These are phyloP conservation scores for Penicillium manginii DNA, from an alignment of 495 filamentous ascomycete genomes.

Conservation along the genomic window DNA sequence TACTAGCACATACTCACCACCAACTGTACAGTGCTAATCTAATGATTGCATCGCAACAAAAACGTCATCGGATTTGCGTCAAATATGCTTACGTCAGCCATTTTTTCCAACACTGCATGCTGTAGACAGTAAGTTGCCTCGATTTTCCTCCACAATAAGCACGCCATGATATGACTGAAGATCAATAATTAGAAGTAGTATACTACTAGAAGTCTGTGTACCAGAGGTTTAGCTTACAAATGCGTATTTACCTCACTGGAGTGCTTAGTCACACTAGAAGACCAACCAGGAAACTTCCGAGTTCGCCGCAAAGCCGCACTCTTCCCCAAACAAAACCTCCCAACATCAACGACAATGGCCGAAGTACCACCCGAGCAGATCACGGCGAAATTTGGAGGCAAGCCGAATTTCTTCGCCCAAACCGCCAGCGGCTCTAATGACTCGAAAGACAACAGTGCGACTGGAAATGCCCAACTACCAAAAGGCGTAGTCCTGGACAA, in stretches of 20 bases:
- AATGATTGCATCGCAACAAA: too few species aligned
- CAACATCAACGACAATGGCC: conserved; percentile 18
- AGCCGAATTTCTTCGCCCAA: conserved; percentile 27
- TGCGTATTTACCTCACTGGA: too few species aligned
- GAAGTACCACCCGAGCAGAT: conserved; percentile 25
- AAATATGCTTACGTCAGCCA: too few species aligned
- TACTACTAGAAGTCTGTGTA: neutral
- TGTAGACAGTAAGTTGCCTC: too few species aligned
- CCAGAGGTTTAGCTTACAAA: neutral
- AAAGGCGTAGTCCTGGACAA: conserved; percentile 87
- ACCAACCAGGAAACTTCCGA: neutral
- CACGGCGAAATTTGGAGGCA: conserved; percentile 8
- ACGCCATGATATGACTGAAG: too few species aligned
- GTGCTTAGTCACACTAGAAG: neutral
- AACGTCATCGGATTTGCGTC: too few species aligned
- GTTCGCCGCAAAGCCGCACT: neutral
- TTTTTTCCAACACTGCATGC: too few species aligned
- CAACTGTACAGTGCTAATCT: too few species aligned
- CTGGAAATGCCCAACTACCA: conserved; percentile 50
- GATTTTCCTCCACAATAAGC: too few species aligned
- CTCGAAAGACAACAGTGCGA: conserved; percentile 28
- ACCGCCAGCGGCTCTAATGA: conserved; percentile 25
- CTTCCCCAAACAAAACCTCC: neutral
- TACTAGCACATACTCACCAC: too few species aligned
- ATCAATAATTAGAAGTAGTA: neutral